Conservation (phyloP, 352 stramenopile genomes). For the Globisporangium rhizosaccharum region DNA sequence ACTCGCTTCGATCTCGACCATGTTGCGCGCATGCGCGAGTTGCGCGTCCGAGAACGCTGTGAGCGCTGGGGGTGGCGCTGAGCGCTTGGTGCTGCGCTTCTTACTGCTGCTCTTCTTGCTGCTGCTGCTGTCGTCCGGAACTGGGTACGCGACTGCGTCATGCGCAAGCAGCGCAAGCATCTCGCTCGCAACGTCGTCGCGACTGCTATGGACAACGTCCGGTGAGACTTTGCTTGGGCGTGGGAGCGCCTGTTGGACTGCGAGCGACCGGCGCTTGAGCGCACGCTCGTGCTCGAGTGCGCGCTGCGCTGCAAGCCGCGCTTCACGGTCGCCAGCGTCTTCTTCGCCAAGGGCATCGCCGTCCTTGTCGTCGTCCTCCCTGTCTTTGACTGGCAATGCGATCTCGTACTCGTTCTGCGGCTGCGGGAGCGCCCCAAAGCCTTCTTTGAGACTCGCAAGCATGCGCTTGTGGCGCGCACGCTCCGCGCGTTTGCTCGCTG, state of each 20-base stretch:
- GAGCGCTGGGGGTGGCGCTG: conserved; percentile 19
- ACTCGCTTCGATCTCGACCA: conserved; percentile 78
- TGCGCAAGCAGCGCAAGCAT: conserved; percentile 64
- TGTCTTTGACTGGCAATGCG: conserved; percentile 51
- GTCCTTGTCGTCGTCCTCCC: conserved; percentile 30
- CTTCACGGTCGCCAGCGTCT: conserved; percentile 82
- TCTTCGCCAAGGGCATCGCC: conserved; percentile 21
- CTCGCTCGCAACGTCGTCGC: conserved; percentile 43
- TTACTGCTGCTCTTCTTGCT: conserved; percentile 30
- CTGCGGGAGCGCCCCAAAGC: conserved; percentile 70
- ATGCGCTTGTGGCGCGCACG: conserved; percentile 54
- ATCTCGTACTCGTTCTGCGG: conserved; percentile 85
- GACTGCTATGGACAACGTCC: conserved; percentile 35
- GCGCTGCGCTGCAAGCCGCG: conserved; percentile 39
- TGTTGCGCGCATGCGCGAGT: conserved; percentile 59
- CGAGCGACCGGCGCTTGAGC: conserved; percentile 52
- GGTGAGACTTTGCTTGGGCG: conserved; percentile 59
- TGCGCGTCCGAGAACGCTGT: conserved; percentile 55
- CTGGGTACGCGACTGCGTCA: conserved; percentile 50
- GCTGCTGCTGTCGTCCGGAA: conserved; percentile 16
- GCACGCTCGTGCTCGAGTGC: conserved; percentile 51
- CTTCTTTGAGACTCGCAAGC: conserved; percentile 49
- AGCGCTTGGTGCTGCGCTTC: conserved; percentile 64
- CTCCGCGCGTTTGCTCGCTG: conserved; percentile 44
- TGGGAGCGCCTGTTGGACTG: conserved; percentile 66